Evolutionary conservation across 495 filamentous ascomycete species (phyloP).

Genomic region (Penicilliopsis zonata): DNA sequence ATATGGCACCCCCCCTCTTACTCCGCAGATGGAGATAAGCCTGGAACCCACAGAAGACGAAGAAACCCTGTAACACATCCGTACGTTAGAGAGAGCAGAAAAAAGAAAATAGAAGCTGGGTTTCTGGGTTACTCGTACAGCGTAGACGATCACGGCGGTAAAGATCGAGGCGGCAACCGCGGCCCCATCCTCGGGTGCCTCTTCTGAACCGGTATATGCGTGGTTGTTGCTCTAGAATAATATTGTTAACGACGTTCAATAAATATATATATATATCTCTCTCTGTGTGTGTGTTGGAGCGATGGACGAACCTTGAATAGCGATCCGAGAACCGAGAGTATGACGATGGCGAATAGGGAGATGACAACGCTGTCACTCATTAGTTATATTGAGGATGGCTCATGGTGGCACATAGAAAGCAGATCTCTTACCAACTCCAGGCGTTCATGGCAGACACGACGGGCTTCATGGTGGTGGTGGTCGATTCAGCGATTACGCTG

Average conservation of each 20-base stretch:
- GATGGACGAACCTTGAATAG: slow-evolving; percentile 64
- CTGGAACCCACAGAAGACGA: slow-evolving; percentile 82
- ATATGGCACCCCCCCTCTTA: slow-evolving; percentile 71
- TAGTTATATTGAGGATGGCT: not conserved
- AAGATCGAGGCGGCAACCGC: slow-evolving; percentile 77
- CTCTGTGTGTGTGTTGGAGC: too few relatives aligned
- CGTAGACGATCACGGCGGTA: slow-evolving; percentile 73
- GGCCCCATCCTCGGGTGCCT: slow-evolving; percentile 59
- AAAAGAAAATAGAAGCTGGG: not conserved
- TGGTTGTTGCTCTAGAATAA: slow-evolving; percentile 51
- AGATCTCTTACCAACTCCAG: slow-evolving; percentile 66
- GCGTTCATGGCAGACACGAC: slow-evolving; percentile 81
- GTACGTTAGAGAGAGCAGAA: too few relatives aligned
- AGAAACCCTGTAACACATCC: slow-evolving; percentile 57
- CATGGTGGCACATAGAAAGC: slow-evolving; percentile 2
- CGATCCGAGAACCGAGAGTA: slow-evolving; percentile 70
- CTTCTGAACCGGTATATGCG: slow-evolving; percentile 62
- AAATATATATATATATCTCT: too few relatives aligned
- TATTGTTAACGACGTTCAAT: not conserved
- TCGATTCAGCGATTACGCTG: slow-evolving; percentile 1
- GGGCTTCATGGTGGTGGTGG: slow-evolving; percentile 66
- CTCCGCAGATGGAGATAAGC: slow-evolving; percentile 68
- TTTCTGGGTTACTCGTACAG: slow-evolving; percentile 41
- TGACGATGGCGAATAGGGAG: slow-evolving; percentile 77
- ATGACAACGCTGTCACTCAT: slow-evolving; percentile 57